Percentiles rank a stretch among this genome's conserved stretches.
Evolutionary conservation across 164 flowering plant species (phyloP).

Genomic region (Hamamelis virginiana): DNA sequence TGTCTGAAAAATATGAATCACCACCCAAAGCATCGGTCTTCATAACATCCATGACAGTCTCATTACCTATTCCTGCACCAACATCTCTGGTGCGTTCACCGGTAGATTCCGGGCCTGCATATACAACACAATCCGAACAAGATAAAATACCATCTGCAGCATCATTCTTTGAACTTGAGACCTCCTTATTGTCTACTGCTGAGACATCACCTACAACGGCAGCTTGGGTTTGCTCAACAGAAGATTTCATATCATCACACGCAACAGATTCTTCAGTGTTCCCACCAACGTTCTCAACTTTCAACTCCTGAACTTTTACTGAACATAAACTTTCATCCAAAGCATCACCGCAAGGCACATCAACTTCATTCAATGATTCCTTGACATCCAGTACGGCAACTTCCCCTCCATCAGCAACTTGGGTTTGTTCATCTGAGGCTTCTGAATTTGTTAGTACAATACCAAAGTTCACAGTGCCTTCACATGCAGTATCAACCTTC

Average conservation of each 20-base stretch:
- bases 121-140: neutral
- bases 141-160: neutral
- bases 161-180: neutral
- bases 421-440: neutral
- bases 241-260: neutral
- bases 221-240: neutral
- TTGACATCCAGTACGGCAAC: conserved; percentile 3
- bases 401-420: conserved; percentile 12
- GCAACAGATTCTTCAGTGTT: neutral
- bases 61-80: neutral
- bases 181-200: neutral
- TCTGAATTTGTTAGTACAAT: conserved; percentile 6
- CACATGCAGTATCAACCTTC: neutral
- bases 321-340: conserved; percentile 1
- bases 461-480: neutral
- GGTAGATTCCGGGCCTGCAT: neutral
- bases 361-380: conserved; percentile 11
- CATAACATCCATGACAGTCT: conserved; percentile 1
- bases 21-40: too few species aligned
- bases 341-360: conserved; percentile 1
- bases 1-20: neutral
- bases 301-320: neutral
- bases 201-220: neutral
- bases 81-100: neutral
- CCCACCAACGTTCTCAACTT: neutral